Evolutionary conservation across 306 rosid genomes (phyloP), one percentile per base, ranked within the genome.

Genomic region (Arachis stenosperma): DNA sequence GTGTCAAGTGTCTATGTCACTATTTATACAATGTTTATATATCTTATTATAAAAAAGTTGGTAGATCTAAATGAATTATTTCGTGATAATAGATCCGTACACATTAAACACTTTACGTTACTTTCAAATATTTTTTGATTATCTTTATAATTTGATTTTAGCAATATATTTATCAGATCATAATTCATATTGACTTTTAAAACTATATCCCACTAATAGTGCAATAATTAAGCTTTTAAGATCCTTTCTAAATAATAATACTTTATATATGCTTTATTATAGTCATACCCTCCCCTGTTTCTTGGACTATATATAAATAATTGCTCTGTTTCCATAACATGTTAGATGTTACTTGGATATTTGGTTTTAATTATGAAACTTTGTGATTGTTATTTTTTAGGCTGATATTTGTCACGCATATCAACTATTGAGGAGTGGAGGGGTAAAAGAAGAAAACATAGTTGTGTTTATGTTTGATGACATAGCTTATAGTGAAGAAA

Each of bases 391-490:
- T 33, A 4, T 1, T 78, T 3, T 33, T 39, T 82, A 95, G 99
- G 84, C 99, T 13, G 99, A 95, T 81, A 76, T 95, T 71, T 95
- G 96, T 30, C 99, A 95, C 73, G 99, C 99, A 10, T 95, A 95
- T 82, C 98, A 95, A 88, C 67, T 88, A 56, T 65, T 95, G 87
- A 90, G 69, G 81, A 84, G 79, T 74, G 93, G 92, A 29, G 99
- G 99, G 4, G 65, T 95, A 78, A 95, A 88, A 79, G 99, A 95
- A 43, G 99, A 95, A 69, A 95, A 95, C 70, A 91, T 95, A n/a
- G 40, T 95, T n/a, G 99, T 95, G 37, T 91, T 95, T 82, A 90
- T 95, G 99, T 95, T 90, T 50, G 97, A 95, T 75, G 98, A 95
- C 80, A 89, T 95, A 59, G 98, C 99, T 73, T 81, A 4, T 43